Evolutionary conservation across 495 filamentous ascomycete species (phyloP), one percentile per base, ranked within the genome.

Genomic region (Xylaria bambusicola): DNA sequence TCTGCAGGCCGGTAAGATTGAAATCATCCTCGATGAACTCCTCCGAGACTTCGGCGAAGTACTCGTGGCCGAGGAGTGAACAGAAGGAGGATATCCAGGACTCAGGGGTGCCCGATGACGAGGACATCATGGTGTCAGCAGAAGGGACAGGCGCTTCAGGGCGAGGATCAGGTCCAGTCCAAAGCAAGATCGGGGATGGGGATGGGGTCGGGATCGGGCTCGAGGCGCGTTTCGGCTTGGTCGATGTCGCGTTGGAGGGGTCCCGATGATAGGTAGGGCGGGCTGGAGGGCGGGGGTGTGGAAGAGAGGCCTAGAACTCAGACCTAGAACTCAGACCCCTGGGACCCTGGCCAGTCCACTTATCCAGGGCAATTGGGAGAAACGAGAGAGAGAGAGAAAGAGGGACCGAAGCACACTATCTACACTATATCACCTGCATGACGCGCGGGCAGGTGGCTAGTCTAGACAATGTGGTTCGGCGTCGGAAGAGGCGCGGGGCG

Each of bases 21-120:
- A 98, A 98, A 71, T 98, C 94, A 85, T 98, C 94, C 73, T 98
- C 94, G 66, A 98, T 98, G 71, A 98, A 98, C 60, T 98, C 94
- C 75, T 98, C 94, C 20, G 91, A 92, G 41, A 98, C 93, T 74
- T 98, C 94, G 50, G 95, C 95, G 71, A 98, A 98, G 75, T 98
- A 98, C 71, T 98, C 94, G 71, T 98, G 94, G 54, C 94, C 94
- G 58, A 97, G 83, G 33, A 98, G 80, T 29, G 90, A 91, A 78
- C 94, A 98, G 74, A 97, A 98, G 48, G 92, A 93, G 53, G 90
- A 88, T 77, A 98, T 98, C 94, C 94, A 98, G 41, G 91, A 94
- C 76, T 96, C 93, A 64, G 90, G 89, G 2, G 90, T 85, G 58
- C 87, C 89, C 51, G 92, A 93, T 3, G 91, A 93, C 60, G 90